Evolutionary conservation across 192 early-diverging fungal genomes (phyloP), one percentile per base, ranked within the genome.

Genomic region (Polychytrium aggregatum): DNA sequence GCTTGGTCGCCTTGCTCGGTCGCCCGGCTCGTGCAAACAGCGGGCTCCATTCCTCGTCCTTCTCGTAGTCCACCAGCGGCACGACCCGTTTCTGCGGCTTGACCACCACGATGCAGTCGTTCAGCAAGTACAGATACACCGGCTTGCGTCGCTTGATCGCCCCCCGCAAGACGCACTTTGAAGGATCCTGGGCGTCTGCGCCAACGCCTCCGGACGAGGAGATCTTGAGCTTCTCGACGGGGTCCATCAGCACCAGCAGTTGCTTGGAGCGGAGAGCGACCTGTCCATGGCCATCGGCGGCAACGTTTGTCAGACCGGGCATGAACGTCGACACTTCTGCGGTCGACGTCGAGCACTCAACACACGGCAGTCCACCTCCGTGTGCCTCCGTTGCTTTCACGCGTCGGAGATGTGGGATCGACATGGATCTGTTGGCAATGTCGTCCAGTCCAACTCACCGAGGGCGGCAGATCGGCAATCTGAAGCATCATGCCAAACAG

Each of bases 171-270:
- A n/a, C n/a, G n/a, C n/a, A n/a, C n/a, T n/a, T n/a, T n/a, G n/a
- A n/a, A n/a, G n/a, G n/a, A n/a, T n/a, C n/a, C n/a, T n/a, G n/a
- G n/a, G n/a, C n/a, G n/a, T n/a, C n/a, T n/a, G n/a, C n/a, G n/a
- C n/a, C n/a, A n/a, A n/a, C 46, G 9, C 30, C 28, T 13, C 47
- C 46, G 14, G 22, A 17, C 22, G 46, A 50, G 10, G 16, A 33
- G 18, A 57, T 22, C 26, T 57, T 48, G 29, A 57, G 47, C 34
- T 57, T 57, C 21, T 57, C 55, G 18, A 57, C 55, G 16, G 39
- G 25, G 11, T 50, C 46, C 6, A 37, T 48, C 18, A 57, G 41
- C 1, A 57, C 21, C 10, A 57, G 22, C 2, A 20, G 46, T 34
- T 57, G 55, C 14, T 40, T 40, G 36, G 10, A 37, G n/a, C 10